phyloP scores from a whole-genome alignment of 768 basidiomycete species.

The Phanerochaete carnosa region DNA sequence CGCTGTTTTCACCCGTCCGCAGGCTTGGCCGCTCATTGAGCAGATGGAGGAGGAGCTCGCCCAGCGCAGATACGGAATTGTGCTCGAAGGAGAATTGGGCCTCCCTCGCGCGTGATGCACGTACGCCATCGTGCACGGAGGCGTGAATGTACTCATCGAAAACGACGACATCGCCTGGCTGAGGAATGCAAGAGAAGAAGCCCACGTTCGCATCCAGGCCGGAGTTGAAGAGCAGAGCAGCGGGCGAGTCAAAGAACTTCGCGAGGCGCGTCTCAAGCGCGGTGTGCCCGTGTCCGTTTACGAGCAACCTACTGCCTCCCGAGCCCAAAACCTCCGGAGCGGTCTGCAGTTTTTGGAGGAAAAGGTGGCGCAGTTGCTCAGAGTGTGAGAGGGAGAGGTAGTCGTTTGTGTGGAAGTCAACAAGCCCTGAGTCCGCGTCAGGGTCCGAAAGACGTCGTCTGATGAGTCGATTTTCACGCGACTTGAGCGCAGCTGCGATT shows the following conservation, averaged over 20 bases:
- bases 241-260: constrained; percentile 55
- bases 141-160: constrained; percentile 91
- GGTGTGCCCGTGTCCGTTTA: constrained; percentile 68
- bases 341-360: constrained; percentile 49
- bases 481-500: constrained; percentile 52
- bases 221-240: constrained; percentile 85
- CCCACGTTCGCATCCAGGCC: constrained; percentile 92
- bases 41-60: constrained; percentile 40
- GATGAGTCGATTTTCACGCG: constrained; percentile 65
- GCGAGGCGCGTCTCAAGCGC: constrained; percentile 69
- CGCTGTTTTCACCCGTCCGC: constrained; percentile 37
- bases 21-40: constrained; percentile 34
- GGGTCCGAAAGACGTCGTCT: constrained; percentile 67
- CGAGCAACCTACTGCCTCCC: constrained; percentile 82
- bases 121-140: constrained; percentile 86
- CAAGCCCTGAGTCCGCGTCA: constrained; percentile 35
- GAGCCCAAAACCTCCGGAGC: constrained; percentile 75
- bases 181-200: constrained; percentile 80
- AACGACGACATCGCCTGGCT: constrained; percentile 70
- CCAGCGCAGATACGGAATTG: constrained; percentile 59
- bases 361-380: constrained; percentile 47
- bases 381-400: constrained; percentile 82
- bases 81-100: constrained; percentile 59
- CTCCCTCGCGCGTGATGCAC: constrained; percentile 45
- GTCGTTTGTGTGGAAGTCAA: constrained; percentile 89